Evolutionary conservation across 1,139 yeast genomes (phyloP).

Genomic region (Scheffersomyces insectosa): DNA sequence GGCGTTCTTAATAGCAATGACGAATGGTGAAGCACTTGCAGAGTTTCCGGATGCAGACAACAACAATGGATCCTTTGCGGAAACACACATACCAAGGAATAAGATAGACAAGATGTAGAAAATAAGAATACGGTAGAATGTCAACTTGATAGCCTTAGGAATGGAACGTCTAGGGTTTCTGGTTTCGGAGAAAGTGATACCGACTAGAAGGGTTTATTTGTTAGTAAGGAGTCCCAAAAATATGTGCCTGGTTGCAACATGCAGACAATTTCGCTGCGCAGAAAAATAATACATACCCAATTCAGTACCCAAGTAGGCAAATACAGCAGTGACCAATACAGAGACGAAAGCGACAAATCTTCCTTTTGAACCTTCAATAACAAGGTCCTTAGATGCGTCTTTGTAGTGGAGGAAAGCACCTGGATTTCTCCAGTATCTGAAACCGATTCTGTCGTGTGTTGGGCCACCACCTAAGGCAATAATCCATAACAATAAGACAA

Average conservation of each 20-base stretch:
- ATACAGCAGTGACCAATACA: constrained; percentile 71
- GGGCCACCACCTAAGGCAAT: constrained; percentile 64
- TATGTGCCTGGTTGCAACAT: neutral
- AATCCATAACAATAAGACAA: constrained; percentile 48
- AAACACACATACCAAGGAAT: constrained; percentile 73
- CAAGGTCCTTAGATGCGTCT: constrained; percentile 27
- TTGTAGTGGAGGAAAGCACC: constrained; percentile 57
- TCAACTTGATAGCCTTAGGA: constrained; percentile 75
- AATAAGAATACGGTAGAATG: constrained; percentile 72
- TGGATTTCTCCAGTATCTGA: constrained; percentile 65
- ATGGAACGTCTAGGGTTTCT: constrained; percentile 72
- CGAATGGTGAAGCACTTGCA: constrained; percentile 80
- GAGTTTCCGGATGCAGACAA: constrained; percentile 43
- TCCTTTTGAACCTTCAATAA: constrained; percentile 43
- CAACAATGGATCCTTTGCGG: constrained; percentile 62
- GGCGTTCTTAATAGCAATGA: constrained; percentile 50
- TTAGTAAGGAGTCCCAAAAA: neutral
- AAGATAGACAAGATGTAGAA: constrained; percentile 69
- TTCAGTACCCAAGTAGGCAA: constrained; percentile 79
- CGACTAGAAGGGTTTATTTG: constrained; percentile 16
- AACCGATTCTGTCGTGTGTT: constrained; percentile 60
- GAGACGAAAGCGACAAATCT: constrained; percentile 66
- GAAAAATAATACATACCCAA: constrained; percentile 31
- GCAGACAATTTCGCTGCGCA: too few species aligned
- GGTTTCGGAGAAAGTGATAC: constrained; percentile 76